Evolutionary conservation across 148 eudicot genomes (phyloP).

Genomic region (Agrostemma githago): DNA sequence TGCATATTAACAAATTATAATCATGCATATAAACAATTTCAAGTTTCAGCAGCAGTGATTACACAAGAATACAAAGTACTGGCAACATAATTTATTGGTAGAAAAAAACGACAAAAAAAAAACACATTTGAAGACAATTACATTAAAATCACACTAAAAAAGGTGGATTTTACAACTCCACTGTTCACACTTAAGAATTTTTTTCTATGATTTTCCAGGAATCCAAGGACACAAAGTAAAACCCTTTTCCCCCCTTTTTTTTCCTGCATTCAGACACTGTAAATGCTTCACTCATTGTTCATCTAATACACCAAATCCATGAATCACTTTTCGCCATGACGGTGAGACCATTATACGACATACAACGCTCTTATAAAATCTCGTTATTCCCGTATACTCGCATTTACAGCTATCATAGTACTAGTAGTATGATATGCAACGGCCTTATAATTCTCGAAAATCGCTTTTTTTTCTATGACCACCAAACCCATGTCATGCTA

Average conservation of each 20-base stretch:
- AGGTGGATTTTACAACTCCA: background rate
- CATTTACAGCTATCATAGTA: no score
- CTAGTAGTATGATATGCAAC: no score
- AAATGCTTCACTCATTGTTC: conserved; percentile 8
- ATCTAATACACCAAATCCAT: conserved; percentile 24
- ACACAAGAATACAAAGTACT: background rate
- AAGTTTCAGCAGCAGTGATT: no score
- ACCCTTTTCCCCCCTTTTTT: conserved; percentile 11
- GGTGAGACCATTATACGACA: no score
- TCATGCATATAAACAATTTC: no score
- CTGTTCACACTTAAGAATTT: background rate
- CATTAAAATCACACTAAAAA: background rate
- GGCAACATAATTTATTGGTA: background rate
- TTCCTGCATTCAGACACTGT: conserved; percentile 24
- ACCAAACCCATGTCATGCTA: no score
- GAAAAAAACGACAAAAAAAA: background rate
- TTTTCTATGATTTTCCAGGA: background rate
- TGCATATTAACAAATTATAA: no score
- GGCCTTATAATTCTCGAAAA: no score
- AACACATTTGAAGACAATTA: background rate
- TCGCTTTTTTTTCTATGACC: no score
- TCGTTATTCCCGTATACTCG: no score
- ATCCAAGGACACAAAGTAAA: background rate
- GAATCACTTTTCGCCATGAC: background rate
- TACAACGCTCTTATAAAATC: no score